phyloP scores from a whole-genome alignment of 345 rosid species.

The Carallia pectinifolia region DNA sequence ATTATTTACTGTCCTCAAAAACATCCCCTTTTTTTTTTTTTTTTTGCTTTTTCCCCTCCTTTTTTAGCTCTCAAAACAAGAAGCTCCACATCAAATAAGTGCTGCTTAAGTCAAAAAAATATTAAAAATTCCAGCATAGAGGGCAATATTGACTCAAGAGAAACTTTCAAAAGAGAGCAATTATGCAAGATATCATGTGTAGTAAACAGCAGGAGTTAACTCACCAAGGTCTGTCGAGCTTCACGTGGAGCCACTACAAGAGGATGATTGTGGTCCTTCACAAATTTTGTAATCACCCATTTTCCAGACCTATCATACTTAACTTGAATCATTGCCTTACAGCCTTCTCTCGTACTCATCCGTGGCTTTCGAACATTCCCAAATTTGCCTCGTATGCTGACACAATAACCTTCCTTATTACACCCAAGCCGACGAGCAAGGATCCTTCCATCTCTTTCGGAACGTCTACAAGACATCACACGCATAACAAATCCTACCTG shows the following conservation, averaged over 20 bases:
- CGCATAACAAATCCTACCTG: constrained; percentile 86
- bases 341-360: constrained; percentile 82
- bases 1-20: too few species aligned
- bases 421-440: constrained; percentile 90
- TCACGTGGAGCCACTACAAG: constrained; percentile 68
- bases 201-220: constrained; percentile 18
- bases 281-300: constrained; percentile 84
- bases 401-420: constrained; percentile 87
- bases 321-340: constrained; percentile 89
- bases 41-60: too few species aligned
- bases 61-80: too few species aligned
- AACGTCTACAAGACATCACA: constrained; percentile 90
- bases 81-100: too few species aligned
- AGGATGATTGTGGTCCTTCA: constrained; percentile 86
- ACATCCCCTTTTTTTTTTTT: too few species aligned
- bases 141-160: too few species aligned
- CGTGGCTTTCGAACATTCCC: constrained; percentile 72
- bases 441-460: constrained; percentile 86
- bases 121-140: too few species aligned
- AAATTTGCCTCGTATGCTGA: constrained; percentile 69
- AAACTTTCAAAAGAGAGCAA: background rate
- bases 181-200: background rate
- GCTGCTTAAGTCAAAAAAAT: too few species aligned
- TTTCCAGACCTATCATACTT: constrained; percentile 68
- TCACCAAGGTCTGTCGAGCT: constrained; percentile 81